Evolutionary conservation across 1,139 yeast species (phyloP).

Genomic region (Blastobotrys aristatus): DNA sequence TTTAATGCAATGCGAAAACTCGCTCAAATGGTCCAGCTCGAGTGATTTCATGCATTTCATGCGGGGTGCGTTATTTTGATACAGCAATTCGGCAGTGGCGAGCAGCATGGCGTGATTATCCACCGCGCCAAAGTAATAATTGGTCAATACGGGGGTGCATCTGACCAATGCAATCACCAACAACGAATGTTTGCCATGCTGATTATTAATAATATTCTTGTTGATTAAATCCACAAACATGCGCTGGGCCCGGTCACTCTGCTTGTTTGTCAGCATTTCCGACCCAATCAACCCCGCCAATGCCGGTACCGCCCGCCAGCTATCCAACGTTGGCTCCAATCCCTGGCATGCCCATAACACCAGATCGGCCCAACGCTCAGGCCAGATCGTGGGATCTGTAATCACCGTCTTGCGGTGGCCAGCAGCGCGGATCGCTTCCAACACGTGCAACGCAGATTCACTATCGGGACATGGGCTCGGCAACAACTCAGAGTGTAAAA

Average conservation of each 20-base stretch:
- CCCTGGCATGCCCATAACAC: constrained; percentile 38
- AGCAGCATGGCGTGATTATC: neutral
- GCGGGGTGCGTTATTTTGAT: constrained; percentile 3
- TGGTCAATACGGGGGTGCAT: constrained; percentile 10
- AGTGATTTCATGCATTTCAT: constrained; percentile 1
- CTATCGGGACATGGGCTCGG: constrained; percentile 19
- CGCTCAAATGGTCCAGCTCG: constrained; percentile 16
- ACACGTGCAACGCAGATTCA: constrained; percentile 20
- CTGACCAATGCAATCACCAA: constrained; percentile 10
- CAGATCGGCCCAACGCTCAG: constrained; percentile 47
- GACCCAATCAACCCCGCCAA: constrained; percentile 51
- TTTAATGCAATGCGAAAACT: constrained; percentile 21
- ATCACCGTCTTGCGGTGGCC: constrained; percentile 50
- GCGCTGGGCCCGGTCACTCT: constrained; percentile 15
- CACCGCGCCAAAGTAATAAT: constrained; percentile 3
- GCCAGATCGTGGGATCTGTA: constrained; percentile 57
- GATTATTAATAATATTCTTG: constrained; percentile 5
- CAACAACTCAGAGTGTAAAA: constrained; percentile 47
- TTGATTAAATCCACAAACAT: constrained; percentile 17
- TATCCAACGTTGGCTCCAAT: constrained; percentile 55
- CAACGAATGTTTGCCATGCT: constrained; percentile 3
- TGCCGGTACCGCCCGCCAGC: constrained; percentile 47
- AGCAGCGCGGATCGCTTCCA: constrained; percentile 39
- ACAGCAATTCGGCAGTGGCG: constrained; percentile 3
- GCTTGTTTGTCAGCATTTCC: constrained; percentile 20